Evolutionary conservation across 2,329 filamentous ascomycete genomes (phyloP).

Genomic region (Westerdykella ornata): DNA sequence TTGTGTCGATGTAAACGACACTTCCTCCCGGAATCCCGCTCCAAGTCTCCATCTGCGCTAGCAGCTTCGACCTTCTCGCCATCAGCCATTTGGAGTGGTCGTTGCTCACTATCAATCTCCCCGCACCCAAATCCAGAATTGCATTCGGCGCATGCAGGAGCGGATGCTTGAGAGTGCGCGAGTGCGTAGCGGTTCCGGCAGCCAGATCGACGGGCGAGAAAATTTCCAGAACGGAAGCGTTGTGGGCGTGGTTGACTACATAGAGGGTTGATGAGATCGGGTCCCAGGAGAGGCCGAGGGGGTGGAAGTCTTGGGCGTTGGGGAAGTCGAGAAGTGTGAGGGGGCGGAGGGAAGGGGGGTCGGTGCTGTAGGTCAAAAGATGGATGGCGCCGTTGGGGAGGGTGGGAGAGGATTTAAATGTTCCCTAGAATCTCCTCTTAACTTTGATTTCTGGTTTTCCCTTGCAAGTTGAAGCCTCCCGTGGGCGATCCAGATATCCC

Average conservation of each 20-base stretch:
- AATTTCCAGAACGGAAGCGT: constrained; percentile 28
- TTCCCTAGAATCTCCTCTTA: constrained; percentile 18
- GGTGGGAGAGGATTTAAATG: constrained; percentile 19
- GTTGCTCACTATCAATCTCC: constrained; percentile 38
- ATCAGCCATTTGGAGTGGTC: constrained; percentile 35
- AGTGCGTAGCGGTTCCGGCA: constrained; percentile 20
- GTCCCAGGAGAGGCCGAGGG: constrained; percentile 39
- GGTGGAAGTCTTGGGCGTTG: constrained; percentile 35
- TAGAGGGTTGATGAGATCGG: constrained; percentile 31
- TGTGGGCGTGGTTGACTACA: constrained; percentile 37
- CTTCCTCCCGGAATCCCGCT: constrained; percentile 32
- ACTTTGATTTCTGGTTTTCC: too few relatives aligned
- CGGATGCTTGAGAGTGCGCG: constrained; percentile 27
- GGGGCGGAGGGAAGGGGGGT: constrained; percentile 13
- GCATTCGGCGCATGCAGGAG: constrained; percentile 37
- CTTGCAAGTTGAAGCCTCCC: too few relatives aligned
- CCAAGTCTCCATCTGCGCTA: constrained; percentile 38
- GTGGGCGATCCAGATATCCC: background rate
- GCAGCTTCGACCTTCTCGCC: constrained; percentile 15
- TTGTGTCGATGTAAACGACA: constrained; percentile 33
- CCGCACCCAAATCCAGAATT: constrained; percentile 28
- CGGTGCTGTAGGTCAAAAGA: constrained; percentile 39
- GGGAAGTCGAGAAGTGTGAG: constrained; percentile 23
- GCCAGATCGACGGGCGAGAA: constrained; percentile 29
- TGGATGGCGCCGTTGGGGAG: constrained; percentile 15